Evolutionary conservation across 345 rosid species (phyloP), one percentile per base, ranked within the genome.

Genomic region (Gossypium anomalum): DNA sequence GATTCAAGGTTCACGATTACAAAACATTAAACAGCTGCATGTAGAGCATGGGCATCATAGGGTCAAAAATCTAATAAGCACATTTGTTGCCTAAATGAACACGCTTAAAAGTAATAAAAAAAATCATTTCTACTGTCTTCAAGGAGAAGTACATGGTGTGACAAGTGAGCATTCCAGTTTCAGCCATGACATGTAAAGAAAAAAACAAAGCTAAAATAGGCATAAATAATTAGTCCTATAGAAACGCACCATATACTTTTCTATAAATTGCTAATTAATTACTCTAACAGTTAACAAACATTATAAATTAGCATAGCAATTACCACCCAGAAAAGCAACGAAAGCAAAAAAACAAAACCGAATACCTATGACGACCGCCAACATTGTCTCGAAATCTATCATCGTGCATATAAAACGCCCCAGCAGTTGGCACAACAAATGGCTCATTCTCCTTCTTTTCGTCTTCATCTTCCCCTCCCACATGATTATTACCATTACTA

Each of bases 321-420:
- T 29, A 41, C 57, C 51, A 43, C 16, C 60, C 49, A 22, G 19
- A n/a, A 57, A 57, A 38, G 51, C 16, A 65, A 19, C 41, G 69
- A 10, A 41, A 19, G 2, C 48, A 62, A 63, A 38, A 43, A 12
- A n/a, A 10, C 3, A 11, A 61, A 14, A n/a, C 16, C 34, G 53
- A 16, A 55, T 80, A 91, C 97, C 96, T 88, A 79, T 88, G 82
- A 10, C 93, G 80, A 72, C 83, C 95, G 78, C 78, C 85, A 65
- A 81, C 83, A 79, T 83, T 78, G 73, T 86, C 95, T 80, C 90
- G 86, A 70, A 91, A 94, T 53, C 98, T 86, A 82, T 94, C 97
- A 81, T 94, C 98, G 29, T 94, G 98, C 97, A 94, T 94, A 76
- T 94, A 94, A 80, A 94, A 94, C 0, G 98, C 97, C 51, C 98